Evolutionary conservation across 352 stramenopile species (phyloP), one percentile per base, ranked within the genome.

Genomic region (Phytophthora fragariaefolia): DNA sequence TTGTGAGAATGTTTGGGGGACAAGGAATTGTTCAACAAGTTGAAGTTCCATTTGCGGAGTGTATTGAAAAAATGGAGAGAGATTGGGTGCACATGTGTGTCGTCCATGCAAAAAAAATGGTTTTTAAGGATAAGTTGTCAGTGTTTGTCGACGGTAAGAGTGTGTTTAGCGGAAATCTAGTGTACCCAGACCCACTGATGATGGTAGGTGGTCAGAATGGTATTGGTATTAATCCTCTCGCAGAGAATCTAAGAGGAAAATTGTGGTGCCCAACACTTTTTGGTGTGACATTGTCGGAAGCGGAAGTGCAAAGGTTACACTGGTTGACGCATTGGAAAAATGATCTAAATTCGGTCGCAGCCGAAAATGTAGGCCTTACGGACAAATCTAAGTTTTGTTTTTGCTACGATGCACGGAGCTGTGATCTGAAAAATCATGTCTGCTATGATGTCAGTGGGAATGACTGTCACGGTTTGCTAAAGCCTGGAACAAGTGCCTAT

Each of bases 81-180:
- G 47, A 65, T 12, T 96, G 86, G 88, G 75, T 88, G 1, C 85
- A 94, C 48, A 43, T 96, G 30, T 92, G 82, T 53, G 72, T 96
- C 47, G 85, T 93, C 1, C 88, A 96, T 60, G 74, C 83, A 1
- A 95, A 94, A 66, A 96, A 94, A 52, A 93, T 96, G 82, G 82
- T 96, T 10, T 96, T 95, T 70, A 95, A 93, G 61, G 88, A 95
- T 71, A 96, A 96, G 63, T 32, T 95, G 9, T 77, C 70, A 0
- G 77, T 96, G 26, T 95, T 76, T 58, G 65, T 88, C n/a, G 74
- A 96, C 47, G 86, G 85, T 1, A 74, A 71, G 12, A 47, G 38
- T n/a, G 57, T 86, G 9, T 90, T 88, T 58, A 87, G 70, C 26
- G 88, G 85, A 0, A 90, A 80, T 56, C 56, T 96, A 47, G 69